Conservation (phyloP, 2,329 filamentous ascomycete species). For the Alternaria burnsii region DNA sequence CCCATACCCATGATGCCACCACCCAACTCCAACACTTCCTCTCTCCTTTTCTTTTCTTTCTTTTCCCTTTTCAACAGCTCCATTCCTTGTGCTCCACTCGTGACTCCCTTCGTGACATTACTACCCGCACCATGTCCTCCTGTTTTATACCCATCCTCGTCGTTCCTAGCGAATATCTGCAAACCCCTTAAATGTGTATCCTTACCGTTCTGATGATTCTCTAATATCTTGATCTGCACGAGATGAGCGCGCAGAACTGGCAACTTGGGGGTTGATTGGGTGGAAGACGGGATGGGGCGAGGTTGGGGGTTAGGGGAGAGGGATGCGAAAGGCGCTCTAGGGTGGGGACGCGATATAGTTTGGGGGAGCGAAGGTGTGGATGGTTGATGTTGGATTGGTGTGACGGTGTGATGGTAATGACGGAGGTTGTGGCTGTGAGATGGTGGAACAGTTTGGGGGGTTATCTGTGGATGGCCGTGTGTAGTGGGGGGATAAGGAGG, state of each 20-base stretch:
- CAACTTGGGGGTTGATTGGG: constrained; percentile 66
- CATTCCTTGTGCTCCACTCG: constrained; percentile 11
- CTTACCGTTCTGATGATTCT: constrained; percentile 99
- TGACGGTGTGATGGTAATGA: neutral
- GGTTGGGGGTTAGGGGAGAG: constrained; percentile 24
- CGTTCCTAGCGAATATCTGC: constrained; percentile 75
- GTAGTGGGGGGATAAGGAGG: neutral
- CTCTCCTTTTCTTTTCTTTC: constrained; percentile 18
- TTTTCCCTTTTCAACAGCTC: constrained; percentile 11
- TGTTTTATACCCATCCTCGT: constrained; percentile 23
- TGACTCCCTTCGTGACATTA: constrained; percentile 14
- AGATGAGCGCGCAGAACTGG: constrained; percentile 84
- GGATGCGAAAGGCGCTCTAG: constrained; percentile 30
- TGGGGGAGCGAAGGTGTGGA: constrained; percentile 10
- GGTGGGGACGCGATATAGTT: constrained; percentile 22
- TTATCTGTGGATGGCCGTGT: constrained; percentile 3
- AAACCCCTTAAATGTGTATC: constrained; percentile 96
- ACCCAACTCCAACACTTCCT: constrained; percentile 25
- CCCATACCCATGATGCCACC: constrained; percentile 7
- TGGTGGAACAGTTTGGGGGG: neutral
- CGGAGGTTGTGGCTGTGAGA: neutral
- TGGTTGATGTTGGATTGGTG: constrained; percentile 4
- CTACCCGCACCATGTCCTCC: constrained; percentile 15
- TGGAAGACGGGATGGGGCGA: neutral
- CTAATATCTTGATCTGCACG: constrained; percentile 86